Percentiles rank a stretch among this genome's conserved stretches.
Conservation (phyloP, 2,329 filamentous ascomycete species). For the Tolypocladium amazonense region DNA sequence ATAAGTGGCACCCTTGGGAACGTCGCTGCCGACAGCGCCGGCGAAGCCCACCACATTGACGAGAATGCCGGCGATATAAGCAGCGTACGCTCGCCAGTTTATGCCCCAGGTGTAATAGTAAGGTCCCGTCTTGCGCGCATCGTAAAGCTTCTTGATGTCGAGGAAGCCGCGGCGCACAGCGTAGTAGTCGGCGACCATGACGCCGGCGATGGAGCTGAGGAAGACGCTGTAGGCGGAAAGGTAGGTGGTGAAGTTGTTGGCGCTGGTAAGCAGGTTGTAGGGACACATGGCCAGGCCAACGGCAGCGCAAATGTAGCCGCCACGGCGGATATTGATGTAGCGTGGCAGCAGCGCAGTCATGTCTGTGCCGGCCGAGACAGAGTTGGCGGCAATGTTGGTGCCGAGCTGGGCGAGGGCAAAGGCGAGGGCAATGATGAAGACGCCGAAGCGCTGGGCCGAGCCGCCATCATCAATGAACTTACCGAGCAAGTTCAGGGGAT, state of each 20-base stretch:
- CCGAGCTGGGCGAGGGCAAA: constrained; percentile 74
- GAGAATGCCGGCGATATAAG: constrained; percentile 73
- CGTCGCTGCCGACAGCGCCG: constrained; percentile 59
- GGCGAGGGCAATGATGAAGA: constrained; percentile 60
- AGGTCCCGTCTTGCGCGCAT: constrained; percentile 50
- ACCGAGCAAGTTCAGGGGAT: constrained; percentile 57
- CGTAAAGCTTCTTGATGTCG: constrained; percentile 69
- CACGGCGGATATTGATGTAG: constrained; percentile 75
- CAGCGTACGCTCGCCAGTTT: constrained; percentile 73
- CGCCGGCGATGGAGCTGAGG: constrained; percentile 86
- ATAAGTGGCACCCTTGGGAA: constrained; percentile 71
- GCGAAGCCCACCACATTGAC: constrained; percentile 91
- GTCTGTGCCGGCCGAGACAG: constrained; percentile 72
- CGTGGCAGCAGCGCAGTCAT: constrained; percentile 71
- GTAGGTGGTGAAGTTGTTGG: constrained; percentile 84
- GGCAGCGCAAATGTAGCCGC: constrained; percentile 73
- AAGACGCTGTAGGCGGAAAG: constrained; percentile 89
- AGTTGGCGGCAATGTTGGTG: constrained; percentile 82
- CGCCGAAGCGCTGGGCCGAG: constrained; percentile 59
- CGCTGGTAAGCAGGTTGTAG: constrained; percentile 63
- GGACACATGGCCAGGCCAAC: constrained; percentile 81
- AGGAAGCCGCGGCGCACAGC: constrained; percentile 73
- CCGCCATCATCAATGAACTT: constrained; percentile 59
- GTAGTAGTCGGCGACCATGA: constrained; percentile 85
- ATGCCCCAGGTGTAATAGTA: constrained; percentile 70